Evolutionary conservation across 2,329 filamentous ascomycete genomes (phyloP).

Genomic region (Fusarium armeniacum): DNA sequence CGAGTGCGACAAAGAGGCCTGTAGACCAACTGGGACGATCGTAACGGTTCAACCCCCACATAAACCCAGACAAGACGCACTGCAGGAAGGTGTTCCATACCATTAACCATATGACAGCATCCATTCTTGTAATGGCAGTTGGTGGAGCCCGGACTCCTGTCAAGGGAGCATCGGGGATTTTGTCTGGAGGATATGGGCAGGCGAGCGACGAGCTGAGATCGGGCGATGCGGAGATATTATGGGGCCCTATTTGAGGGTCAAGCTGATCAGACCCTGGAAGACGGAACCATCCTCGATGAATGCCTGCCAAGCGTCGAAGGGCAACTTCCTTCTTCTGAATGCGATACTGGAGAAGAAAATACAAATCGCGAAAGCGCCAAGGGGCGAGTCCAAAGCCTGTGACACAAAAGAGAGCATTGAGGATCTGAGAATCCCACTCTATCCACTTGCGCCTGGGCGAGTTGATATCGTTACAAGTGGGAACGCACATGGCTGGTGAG

Average conservation of each 20-base stretch:
- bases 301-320: constrained; percentile 78
- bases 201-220: constrained; percentile 45
- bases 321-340: constrained; percentile 65
- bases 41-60: constrained; percentile 84
- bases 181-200: constrained; percentile 74
- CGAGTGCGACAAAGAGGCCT: constrained; percentile 82
- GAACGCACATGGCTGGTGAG: constrained; percentile 78
- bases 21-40: constrained; percentile 84
- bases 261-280: constrained; percentile 75
- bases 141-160: constrained; percentile 78
- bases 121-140: constrained; percentile 80
- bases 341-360: constrained; percentile 77
- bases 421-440: constrained; percentile 85
- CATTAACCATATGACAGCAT: constrained; percentile 84
- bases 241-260: constrained; percentile 65
- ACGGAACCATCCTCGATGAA: constrained; percentile 82
- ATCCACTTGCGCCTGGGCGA: constrained; percentile 87
- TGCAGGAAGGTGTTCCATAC: constrained; percentile 85
- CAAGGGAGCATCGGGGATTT: constrained; percentile 75
- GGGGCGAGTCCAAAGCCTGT: constrained; percentile 87
- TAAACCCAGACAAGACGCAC: constrained; percentile 78
- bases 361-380: constrained; percentile 86
- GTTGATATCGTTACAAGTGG: constrained; percentile 77
- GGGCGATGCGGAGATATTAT: constrained; percentile 63
- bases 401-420: constrained; percentile 86